These are phyloP conservation scores for Alternaria consortialis DNA, from an alignment of 2,329 filamentous ascomycete species.

Conservation along the genomic window DNA sequence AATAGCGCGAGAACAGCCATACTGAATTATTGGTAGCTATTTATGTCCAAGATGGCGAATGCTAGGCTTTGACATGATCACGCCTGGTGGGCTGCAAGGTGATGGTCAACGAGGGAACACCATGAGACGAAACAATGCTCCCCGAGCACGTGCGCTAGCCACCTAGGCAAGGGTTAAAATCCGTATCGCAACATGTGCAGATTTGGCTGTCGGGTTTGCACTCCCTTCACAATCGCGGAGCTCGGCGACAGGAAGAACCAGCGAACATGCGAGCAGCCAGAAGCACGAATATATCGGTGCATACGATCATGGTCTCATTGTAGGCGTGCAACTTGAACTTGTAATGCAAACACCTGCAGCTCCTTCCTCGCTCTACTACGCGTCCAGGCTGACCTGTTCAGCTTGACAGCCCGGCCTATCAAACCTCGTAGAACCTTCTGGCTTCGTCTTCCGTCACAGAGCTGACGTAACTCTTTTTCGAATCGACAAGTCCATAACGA, in stretches of 20 bases:
- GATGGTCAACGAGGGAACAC: neutral
- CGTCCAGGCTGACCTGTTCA: neutral
- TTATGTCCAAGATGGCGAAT: neutral
- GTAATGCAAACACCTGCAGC: neutral
- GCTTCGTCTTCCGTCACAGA: slow-evolving; percentile 75
- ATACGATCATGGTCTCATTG: neutral
- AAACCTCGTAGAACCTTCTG: slow-evolving; percentile 49
- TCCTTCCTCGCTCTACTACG: neutral
- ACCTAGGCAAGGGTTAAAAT: neutral
- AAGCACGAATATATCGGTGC: neutral
- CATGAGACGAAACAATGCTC: neutral
- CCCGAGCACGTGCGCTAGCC: neutral
- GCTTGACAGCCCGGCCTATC: neutral
- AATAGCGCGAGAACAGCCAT: neutral
- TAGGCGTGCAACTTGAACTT: neutral
- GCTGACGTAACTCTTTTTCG: slow-evolving; percentile 68
- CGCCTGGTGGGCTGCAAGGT: neutral
- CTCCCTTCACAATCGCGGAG: neutral
- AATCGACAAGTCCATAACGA: slow-evolving; percentile 77
- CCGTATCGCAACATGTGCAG: neutral
- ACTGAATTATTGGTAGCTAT: neutral
- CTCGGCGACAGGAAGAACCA: neutral
- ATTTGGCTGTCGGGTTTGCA: neutral
- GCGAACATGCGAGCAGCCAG: neutral
- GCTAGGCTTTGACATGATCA: neutral